Conservation (phyloP, 768 basidiomycete genomes). For the Fibroporia radiculosa region DNA sequence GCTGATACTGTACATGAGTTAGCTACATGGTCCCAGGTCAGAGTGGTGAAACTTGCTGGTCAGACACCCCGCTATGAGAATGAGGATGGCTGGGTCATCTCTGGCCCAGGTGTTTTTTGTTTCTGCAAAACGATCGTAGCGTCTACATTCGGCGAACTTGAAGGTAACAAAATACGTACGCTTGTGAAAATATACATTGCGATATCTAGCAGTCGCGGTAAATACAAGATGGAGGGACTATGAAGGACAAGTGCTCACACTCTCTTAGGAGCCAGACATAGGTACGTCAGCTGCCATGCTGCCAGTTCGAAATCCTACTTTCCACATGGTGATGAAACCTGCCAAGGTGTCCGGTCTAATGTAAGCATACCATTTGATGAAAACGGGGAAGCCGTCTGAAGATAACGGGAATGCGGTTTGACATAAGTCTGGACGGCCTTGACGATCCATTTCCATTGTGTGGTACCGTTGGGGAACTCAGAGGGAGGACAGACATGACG, state of each 20-base stretch:
- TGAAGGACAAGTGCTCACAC: conserved; percentile 47
- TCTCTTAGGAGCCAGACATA: conserved; percentile 86
- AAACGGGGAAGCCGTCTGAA: conserved; percentile 75
- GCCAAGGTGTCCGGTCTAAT: not conserved
- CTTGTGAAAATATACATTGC: conserved; percentile 97
- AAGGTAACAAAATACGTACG: conserved; percentile 41
- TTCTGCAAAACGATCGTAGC: conserved; percentile 38
- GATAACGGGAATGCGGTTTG: conserved; percentile 67
- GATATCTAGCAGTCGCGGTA: conserved; percentile 47
- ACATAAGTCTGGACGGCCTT: conserved; percentile 21
- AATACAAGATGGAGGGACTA: conserved; percentile 5
- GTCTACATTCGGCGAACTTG: not conserved
- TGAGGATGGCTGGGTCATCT: conserved; percentile 92
- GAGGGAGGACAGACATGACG: conserved; percentile 16
- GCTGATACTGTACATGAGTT: conserved; percentile 52
- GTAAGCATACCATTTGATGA: conserved; percentile 75
- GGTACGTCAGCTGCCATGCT: conserved; percentile 91
- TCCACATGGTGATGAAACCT: not conserved
- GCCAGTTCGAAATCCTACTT: conserved; percentile 92
- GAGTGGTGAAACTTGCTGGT: conserved; percentile 40
- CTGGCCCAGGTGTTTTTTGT: conserved; percentile 98
- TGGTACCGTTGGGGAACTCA: conserved; percentile 14
- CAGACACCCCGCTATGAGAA: conserved; percentile 76
- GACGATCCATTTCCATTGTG: conserved; percentile 9
- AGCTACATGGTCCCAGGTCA: not conserved